Base-by-base conservation (phyloP, 2,329 filamentous ascomycete species). In the Botrytis deweyae region DNA sequence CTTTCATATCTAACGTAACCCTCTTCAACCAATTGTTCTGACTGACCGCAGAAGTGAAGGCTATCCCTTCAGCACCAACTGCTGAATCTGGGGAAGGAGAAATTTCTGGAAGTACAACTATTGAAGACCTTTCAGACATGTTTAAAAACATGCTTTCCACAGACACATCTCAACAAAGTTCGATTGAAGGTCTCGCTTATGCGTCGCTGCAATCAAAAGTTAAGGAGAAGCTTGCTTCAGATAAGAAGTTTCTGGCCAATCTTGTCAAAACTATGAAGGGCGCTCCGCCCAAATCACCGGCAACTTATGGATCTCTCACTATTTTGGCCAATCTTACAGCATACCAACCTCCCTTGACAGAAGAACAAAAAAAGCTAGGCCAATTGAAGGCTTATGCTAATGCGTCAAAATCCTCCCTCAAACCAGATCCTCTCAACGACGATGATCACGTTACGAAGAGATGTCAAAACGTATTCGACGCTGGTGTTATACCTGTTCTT, bases 321-420 rank as follows among this genome's bases (percentile, higher is more conserved):
- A 92, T 98, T 72, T 88, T 98, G 77, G 86, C 90, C 72, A 98
- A 98, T 80, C 85, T 99, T 70, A 97, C 94, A 22, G 87, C 88
- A 44, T 98, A 97, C 81, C 87, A 89, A 59, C 94, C 94, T 10
- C 85, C 86, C 12, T 86, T 95, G 59, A 91, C 93, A 0, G 95
- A 98, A 76, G 96, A 99, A 82, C 92, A 98, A 79, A 96, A 95
- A 84, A 94, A 93, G 80, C 93, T 99, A 84, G 89, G 89, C 9
- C 93, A 99, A 81, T 88, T 99, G 63, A 98, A 97, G 84, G 93
- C 94, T 3, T 99, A 98, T 79, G 96, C 96, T 22, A 93, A 97
- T 80, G 92, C 94, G 0, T 90, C 91, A 8, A 94, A 93, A 79
- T 88, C 89, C 75, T 81, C 88, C n/a, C 81, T 86, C 0, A 84